Conservation (phyloP, 805 yeast species). For the Nakazawaea wyomingensis region DNA sequence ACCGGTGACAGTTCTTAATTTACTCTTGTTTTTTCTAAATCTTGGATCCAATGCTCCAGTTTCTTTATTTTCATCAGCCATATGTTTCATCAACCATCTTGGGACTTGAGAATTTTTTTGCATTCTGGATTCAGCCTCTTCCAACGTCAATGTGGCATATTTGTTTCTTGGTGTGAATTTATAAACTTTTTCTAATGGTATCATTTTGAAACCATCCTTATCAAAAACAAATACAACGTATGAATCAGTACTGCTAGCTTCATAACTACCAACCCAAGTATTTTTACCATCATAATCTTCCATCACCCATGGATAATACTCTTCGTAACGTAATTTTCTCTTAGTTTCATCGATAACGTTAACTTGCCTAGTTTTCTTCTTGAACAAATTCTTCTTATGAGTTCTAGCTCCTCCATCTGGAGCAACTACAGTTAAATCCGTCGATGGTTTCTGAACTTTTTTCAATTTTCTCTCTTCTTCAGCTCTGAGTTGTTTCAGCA, state of each 20-base stretch:
- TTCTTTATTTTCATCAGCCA: conserved; percentile 60
- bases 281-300: conserved; percentile 94
- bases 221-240: conserved; percentile 83
- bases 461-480: conserved; percentile 27
- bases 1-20: conserved; percentile 39
- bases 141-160: conserved; percentile 88
- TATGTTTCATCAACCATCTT: conserved; percentile 93
- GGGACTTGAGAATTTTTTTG: conserved; percentile 72
- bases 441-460: conserved; percentile 27
- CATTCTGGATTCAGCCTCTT: conserved; percentile 96
- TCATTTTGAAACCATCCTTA: conserved; percentile 83
- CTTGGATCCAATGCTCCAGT: conserved; percentile 47
- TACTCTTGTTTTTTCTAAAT: conserved; percentile 28
- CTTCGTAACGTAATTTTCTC: conserved; percentile 85
- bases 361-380: conserved; percentile 81
- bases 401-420: conserved; percentile 89
- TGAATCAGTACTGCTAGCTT: conserved; percentile 76
- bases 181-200: conserved; percentile 93
- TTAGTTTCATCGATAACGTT: conserved; percentile 77
- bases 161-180: conserved; percentile 89
- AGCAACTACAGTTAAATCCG: conserved; percentile 66
- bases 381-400: conserved; percentile 50
- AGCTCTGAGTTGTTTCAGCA: conserved; percentile 18
- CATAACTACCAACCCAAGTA: conserved; percentile 94
- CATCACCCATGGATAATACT: conserved; percentile 95